Evolutionary conservation across 345 rosid species (phyloP), one percentile per base, ranked within the genome.

Genomic region (Camelina sativa): DNA sequence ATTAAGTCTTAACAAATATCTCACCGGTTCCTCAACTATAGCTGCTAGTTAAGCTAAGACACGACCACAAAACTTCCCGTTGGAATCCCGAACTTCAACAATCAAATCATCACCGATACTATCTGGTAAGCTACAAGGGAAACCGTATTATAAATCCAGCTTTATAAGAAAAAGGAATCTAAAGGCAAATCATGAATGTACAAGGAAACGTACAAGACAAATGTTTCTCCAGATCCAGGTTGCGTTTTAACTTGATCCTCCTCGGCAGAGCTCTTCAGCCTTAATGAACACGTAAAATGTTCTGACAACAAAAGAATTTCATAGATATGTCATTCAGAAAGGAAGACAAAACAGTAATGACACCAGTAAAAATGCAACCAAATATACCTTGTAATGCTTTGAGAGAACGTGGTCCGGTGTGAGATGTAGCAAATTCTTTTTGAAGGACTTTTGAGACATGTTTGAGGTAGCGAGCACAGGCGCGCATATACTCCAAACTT

Each of bases 191-290:
- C 54, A 28, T 19, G 35, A 54, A 32, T 73, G 38, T 65, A 34
- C 17, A 54, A 78, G 22, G 35, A 34, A 58, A 77, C 97, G 47
- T 89, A 93, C 97, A 93, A 90, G 30, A 89, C 73, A 80, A 87
- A 93, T 16, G 84, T 78, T 84, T 93, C 96, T 11, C 87, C 88
- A 57, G 92, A 86, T 75, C 89, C 98, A 79, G 95, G 91, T 74
- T 91, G 95, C 84, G 88, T 76, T 44, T 78, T 80, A 28, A 89
- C 16, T 54, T 71, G 87, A 80, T 89, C 97, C 55, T 86, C 91
- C 68, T 86, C 97, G 0, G 85, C 53, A 73, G 87, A 84, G 75
- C 96, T 93, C 79, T 93, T 93, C 78, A 89, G 77, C 68, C 88
- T 82, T 75, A 91, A 59, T 50, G 73, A 71, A 65, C 96, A 91